A percentile compares a stretch with the other conserved stretches of the same genome.
Evolutionary conservation across 2,329 filamentous ascomycete genomes (phyloP).

Genomic region (Nemania sp.): DNA sequence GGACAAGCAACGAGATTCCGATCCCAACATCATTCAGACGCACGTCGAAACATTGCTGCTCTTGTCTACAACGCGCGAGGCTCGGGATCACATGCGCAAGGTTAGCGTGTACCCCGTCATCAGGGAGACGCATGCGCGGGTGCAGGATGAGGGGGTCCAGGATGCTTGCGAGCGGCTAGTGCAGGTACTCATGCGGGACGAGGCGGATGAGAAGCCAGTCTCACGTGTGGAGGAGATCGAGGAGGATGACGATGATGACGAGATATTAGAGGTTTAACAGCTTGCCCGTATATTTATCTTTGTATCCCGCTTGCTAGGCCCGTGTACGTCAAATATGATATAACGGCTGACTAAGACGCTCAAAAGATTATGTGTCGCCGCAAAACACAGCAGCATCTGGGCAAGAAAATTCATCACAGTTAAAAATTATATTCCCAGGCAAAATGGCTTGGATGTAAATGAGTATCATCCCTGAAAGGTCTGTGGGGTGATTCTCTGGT

Average conservation of each 20-base stretch:
- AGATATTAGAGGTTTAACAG: conserved; percentile 57
- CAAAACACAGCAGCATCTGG: neutral
- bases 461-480: neutral
- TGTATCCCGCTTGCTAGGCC: conserved; percentile 7
- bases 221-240: conserved; percentile 47
- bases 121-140: conserved; percentile 79
- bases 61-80: conserved; percentile 76
- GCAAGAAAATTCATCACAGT: neutral
- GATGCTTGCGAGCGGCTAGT: conserved; percentile 90
- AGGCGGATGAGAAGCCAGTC: conserved; percentile 55
- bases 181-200: conserved; percentile 83
- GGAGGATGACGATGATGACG: conserved; percentile 51
- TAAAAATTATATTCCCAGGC: neutral
- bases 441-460: neutral
- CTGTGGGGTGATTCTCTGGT: neutral
- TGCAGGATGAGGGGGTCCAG: conserved; percentile 77
- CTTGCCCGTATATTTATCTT: neutral
- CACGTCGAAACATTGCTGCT: conserved; percentile 89
- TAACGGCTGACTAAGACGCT: neutral
- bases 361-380: too few relatives aligned
- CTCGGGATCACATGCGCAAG: conserved; percentile 73
- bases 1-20: conserved; percentile 83
- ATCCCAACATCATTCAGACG: conserved; percentile 76
- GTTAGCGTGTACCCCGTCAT: conserved; percentile 89
- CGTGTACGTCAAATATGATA: conserved; percentile 9